These are phyloP conservation scores for Nothomitra cinnamomea DNA, from an alignment of 2,329 filamentous ascomycete species.

Conservation along the genomic window DNA sequence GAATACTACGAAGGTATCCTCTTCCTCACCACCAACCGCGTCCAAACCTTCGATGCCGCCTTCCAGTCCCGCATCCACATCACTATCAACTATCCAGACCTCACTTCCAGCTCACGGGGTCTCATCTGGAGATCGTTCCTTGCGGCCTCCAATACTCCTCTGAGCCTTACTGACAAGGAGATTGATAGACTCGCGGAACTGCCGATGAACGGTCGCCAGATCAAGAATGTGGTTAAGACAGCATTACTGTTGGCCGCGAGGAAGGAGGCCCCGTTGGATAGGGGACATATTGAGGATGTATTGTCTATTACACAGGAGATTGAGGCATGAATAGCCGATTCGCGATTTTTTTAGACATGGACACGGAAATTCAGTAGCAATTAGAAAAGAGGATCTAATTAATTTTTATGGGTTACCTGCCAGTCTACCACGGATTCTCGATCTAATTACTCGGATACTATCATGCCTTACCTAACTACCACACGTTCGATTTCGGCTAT, in stretches of 20 bases:
- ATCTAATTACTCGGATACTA: too few species aligned
- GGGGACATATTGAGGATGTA: slow-evolving; percentile 1
- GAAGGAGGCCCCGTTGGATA: slow-evolving; percentile 1
- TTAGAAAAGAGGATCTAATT: too few species aligned
- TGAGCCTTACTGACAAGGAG: neutral
- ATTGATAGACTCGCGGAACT: neutral
- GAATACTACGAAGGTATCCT: slow-evolving; percentile 5
- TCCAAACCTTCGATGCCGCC: slow-evolving; percentile 3
- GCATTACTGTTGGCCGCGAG: slow-evolving; percentile 1
- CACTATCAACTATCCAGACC: slow-evolving; percentile 3
- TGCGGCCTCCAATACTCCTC: neutral
- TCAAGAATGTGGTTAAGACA: slow-evolving; percentile 3
- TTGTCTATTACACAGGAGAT: neutral
- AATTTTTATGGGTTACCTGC: too few species aligned
- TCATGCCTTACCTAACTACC: too few species aligned
- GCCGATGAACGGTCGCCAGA: slow-evolving; percentile 4
- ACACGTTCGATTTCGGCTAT: too few species aligned
- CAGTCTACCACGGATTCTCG: too few species aligned
- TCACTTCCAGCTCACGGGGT: neutral
- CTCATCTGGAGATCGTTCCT: slow-evolving; percentile 1
- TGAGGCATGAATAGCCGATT: neutral
- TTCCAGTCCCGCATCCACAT: slow-evolving; percentile 5
- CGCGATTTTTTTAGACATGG: too few species aligned
- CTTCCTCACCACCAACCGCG: slow-evolving; percentile 5
- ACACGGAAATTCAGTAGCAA: too few species aligned